Evolutionary conservation across 2,329 filamentous ascomycete genomes (phyloP).

Genomic region (Torrubiellomyces zombiae): DNA sequence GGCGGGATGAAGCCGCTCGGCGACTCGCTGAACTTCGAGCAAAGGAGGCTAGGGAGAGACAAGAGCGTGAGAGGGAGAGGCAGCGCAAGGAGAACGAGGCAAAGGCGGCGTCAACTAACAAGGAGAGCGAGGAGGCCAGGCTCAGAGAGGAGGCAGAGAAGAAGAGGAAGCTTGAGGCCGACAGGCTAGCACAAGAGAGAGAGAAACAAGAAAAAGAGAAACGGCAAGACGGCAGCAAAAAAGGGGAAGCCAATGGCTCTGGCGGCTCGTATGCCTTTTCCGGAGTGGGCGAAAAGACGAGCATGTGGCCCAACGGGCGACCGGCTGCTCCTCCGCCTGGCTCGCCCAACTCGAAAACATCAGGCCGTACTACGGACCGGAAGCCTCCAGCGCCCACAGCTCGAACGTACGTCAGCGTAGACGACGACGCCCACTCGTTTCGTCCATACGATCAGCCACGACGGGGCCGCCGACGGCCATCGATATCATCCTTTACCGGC

Average conservation of each 20-base stretch:
- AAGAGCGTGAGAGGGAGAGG: slow-evolving; percentile 23
- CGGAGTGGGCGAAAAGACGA: slow-evolving; percentile 50
- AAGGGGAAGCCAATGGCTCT: slow-evolving; percentile 21
- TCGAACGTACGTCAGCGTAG: slow-evolving; percentile 40
- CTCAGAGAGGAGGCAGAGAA: slow-evolving; percentile 19
- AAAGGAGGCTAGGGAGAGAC: slow-evolving; percentile 33
- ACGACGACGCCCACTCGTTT: slow-evolving; percentile 55
- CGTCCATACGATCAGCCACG: slow-evolving; percentile 60
- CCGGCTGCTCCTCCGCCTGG: slow-evolving; percentile 21
- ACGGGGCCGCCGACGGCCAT: slow-evolving; percentile 39
- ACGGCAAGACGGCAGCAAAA: slow-evolving; percentile 28
- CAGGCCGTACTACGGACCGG: slow-evolving; percentile 18
- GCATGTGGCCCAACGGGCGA: slow-evolving; percentile 50
- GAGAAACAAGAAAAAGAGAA: slow-evolving; percentile 20
- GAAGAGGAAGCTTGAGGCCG: slow-evolving; percentile 9
- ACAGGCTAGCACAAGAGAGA: slow-evolving; percentile 11
- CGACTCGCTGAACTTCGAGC: slow-evolving; percentile 37
- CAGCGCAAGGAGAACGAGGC: slow-evolving; percentile 20
- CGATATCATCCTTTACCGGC: slow-evolving; percentile 48
- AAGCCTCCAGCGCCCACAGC: slow-evolving; percentile 32
- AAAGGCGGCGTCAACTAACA: too few species aligned
- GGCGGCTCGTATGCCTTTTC: slow-evolving; percentile 44
- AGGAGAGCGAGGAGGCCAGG: too few species aligned
- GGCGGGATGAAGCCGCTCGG: slow-evolving; percentile 37
- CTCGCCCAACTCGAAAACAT: slow-evolving; percentile 11